A percentile compares a stretch with the other conserved stretches of the same genome.
phyloP scores from a whole-genome alignment of 768 basidiomycete genomes.

The Boletus rex-veris region DNA sequence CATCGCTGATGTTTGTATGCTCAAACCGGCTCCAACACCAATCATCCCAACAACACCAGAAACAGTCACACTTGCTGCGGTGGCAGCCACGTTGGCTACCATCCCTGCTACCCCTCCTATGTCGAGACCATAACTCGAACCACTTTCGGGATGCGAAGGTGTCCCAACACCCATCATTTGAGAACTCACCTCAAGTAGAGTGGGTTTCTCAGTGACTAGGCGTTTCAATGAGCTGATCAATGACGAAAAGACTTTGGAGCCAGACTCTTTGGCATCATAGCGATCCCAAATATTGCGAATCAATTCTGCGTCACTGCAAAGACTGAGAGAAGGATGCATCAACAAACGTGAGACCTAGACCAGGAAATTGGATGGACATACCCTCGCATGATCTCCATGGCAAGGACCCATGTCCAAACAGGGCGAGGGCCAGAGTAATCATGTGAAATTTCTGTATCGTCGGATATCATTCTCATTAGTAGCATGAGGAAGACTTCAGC shows the following conservation, averaged over 20 bases:
- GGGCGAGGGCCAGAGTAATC: conserved; percentile 45
- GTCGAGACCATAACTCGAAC: conserved; percentile 51
- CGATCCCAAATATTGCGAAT: conserved; percentile 76
- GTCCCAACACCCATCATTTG: conserved; percentile 84
- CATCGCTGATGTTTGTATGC: conserved; percentile 72
- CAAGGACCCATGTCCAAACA: conserved; percentile 84
- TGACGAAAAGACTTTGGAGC: conserved; percentile 69
- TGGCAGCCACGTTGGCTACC: conserved; percentile 78
- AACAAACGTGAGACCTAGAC: neutral
- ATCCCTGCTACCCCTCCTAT: conserved; percentile 73
- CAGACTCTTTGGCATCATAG: conserved; percentile 60
- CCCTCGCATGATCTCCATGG: conserved; percentile 93
- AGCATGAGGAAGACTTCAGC: conserved; percentile 82
- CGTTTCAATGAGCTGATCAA: conserved; percentile 83
- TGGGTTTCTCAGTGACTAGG: conserved; percentile 85
- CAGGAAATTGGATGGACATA: conserved; percentile 25
- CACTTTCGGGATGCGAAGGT: conserved; percentile 31
- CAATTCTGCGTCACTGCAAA: conserved; percentile 78
- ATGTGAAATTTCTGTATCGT: conserved; percentile 39
- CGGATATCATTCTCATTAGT: conserved; percentile 60
- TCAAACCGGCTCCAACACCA: conserved; percentile 64
- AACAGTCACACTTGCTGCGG: conserved; percentile 77
- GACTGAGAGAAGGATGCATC: conserved; percentile 33
- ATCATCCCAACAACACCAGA: conserved; percentile 88
- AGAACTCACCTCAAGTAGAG: conserved; percentile 69